Percentiles rank a stretch among this genome's conserved stretches.
phyloP scores from a whole-genome alignment of 345 rosid genomes.

The Conringia planisiliqua region DNA sequence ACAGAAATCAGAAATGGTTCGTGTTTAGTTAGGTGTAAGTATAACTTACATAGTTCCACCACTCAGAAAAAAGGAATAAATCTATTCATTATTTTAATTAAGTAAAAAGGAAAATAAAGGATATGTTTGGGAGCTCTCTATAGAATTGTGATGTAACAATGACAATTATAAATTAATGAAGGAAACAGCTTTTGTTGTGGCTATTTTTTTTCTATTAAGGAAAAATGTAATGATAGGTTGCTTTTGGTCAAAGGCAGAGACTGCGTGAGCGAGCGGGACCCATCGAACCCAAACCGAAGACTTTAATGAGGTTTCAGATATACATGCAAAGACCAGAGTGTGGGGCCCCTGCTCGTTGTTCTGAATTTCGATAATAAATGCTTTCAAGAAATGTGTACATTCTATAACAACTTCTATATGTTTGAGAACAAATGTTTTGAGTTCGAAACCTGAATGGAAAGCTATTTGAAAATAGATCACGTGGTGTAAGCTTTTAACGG shows the following conservation, averaged over 20 bases:
- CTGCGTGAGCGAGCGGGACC: conserved; percentile 26
- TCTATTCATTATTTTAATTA: background rate
- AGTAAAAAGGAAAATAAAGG: conserved; percentile 13
- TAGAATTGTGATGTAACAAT: background rate
- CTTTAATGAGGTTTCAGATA: conserved; percentile 29
- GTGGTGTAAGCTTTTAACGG: background rate
- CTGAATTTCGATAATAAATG: background rate
- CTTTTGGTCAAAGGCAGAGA: conserved; percentile 40
- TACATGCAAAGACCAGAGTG: conserved; percentile 27
- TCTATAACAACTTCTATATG: background rate
- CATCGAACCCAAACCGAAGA: conserved; percentile 15
- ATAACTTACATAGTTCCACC: conserved; percentile 15
- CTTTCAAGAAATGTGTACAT: conserved; percentile 2
- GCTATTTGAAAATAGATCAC: background rate
- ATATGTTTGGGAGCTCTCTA: conserved; percentile 19
- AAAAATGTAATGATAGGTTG: conserved; percentile 30
- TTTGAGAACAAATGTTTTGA: conserved; percentile 12
- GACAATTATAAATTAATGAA: conserved; percentile 18
- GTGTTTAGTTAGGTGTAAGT: conserved; percentile 4
- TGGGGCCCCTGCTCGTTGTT: conserved; percentile 18
- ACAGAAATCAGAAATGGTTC: conserved; percentile 7
- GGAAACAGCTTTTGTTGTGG: conserved; percentile 24
- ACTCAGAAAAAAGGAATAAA: conserved; percentile 14
- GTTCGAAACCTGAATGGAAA: background rate
- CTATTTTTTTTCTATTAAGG: background rate